Conservation (phyloP, 768 basidiomycete species). For the Leccinum obscurum region DNA sequence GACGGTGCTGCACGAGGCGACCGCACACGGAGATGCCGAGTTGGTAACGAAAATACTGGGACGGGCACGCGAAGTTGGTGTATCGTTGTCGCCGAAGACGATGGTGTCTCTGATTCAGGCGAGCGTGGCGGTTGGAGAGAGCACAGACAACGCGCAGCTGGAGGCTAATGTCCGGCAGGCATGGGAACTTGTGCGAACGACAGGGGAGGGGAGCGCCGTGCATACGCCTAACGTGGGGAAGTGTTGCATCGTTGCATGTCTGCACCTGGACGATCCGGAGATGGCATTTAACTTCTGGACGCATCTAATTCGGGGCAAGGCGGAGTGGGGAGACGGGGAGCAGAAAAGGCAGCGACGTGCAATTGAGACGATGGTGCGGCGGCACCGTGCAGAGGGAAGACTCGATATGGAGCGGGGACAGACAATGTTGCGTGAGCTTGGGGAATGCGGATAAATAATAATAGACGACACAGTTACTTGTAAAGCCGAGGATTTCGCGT, state of each 20-base stretch:
- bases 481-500: background rate
- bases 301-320: slow-evolving; percentile 42
- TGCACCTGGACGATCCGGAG: slow-evolving; percentile 47
- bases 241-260: slow-evolving; percentile 49
- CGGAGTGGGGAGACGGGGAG: slow-evolving; percentile 49
- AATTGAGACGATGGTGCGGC: slow-evolving; percentile 40
- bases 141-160: slow-evolving; percentile 28
- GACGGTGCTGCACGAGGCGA: slow-evolving; percentile 61
- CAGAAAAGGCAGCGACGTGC: slow-evolving; percentile 44
- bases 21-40: slow-evolving; percentile 42
- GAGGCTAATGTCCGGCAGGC: slow-evolving; percentile 41
- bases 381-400: slow-evolving; percentile 26
- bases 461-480: background rate
- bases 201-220: slow-evolving; percentile 36
- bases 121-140: slow-evolving; percentile 31
- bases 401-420: slow-evolving; percentile 22
- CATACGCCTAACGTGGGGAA: slow-evolving; percentile 50
- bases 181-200: slow-evolving; percentile 42
- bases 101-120: slow-evolving; percentile 48
- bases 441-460: background rate
- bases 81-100: slow-evolving; percentile 48
- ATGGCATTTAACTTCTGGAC: slow-evolving; percentile 66
- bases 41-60: slow-evolving; percentile 46
- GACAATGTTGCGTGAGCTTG: slow-evolving; percentile 24
- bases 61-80: slow-evolving; percentile 38